Evolutionary conservation across 2,329 filamentous ascomycete genomes (phyloP).

Genomic region (Alternaria viburni): DNA sequence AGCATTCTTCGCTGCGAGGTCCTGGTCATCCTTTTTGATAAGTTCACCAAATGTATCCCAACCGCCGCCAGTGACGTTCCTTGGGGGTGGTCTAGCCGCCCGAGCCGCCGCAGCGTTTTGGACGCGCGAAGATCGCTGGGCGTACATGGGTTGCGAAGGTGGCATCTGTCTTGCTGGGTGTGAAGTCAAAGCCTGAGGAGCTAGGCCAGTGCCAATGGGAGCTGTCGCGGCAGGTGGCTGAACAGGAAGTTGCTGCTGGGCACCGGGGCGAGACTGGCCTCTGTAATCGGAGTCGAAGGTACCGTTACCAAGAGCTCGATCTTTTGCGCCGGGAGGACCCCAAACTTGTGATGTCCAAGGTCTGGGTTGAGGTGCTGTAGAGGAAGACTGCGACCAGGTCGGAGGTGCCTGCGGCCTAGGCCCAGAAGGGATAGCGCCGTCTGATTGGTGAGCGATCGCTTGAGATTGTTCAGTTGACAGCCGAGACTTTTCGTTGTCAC

Average conservation of each 20-base stretch:
- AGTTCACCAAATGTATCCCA: constrained; percentile 43
- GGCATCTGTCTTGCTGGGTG: constrained; percentile 25
- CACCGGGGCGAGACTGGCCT: constrained; percentile 50
- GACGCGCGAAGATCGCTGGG: constrained; percentile 21
- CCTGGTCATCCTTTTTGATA: constrained; percentile 40
- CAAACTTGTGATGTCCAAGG: constrained; percentile 66
- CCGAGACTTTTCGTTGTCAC: constrained; percentile 27
- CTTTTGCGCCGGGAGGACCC: constrained; percentile 71
- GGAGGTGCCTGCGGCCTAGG: constrained; percentile 35
- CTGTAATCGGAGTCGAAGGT: constrained; percentile 72
- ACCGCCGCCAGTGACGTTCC: constrained; percentile 35
- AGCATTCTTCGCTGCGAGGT: constrained; percentile 27
- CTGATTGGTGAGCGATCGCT: constrained; percentile 21
- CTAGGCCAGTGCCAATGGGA: constrained; percentile 30
- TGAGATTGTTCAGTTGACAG: constrained; percentile 24
- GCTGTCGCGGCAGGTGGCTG: constrained; percentile 32
- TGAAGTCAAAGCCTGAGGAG: constrained; percentile 22
- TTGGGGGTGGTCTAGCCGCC: constrained; percentile 33
- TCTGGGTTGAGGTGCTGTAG: constrained; percentile 33
- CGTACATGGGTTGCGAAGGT: constrained; percentile 29
- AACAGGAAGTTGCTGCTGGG: constrained; percentile 35
- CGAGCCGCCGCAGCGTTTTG: constrained; percentile 19
- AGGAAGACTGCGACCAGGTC: constrained; percentile 37
- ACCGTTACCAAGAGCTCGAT: constrained; percentile 76
- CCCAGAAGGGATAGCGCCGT: constrained; percentile 21